A percentile compares a stretch with the other conserved stretches of the same genome.
Evolutionary conservation across 805 yeast species (phyloP).

Genomic region (Metschnikowia koreensis): DNA sequence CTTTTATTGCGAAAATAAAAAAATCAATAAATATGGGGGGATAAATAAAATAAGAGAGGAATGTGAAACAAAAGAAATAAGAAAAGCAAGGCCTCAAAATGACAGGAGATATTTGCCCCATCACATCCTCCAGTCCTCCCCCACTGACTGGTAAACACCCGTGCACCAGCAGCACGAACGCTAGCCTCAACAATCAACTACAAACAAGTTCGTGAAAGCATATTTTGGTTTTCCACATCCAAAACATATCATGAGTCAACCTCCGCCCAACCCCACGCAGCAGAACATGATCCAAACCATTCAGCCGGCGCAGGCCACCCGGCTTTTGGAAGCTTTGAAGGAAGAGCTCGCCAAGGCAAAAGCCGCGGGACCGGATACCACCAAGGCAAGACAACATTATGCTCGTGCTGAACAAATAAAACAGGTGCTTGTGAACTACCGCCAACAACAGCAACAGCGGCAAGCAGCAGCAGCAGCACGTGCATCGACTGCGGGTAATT

Average conservation of each 20-base stretch:
- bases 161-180: background rate
- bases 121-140: too few species aligned
- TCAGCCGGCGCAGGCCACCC: slow-evolving; percentile 54
- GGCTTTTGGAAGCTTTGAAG: slow-evolving; percentile 57
- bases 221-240: background rate
- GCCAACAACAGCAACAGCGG: slow-evolving; percentile 47
- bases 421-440: slow-evolving; percentile 55
- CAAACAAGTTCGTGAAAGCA: background rate
- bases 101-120: too few species aligned
- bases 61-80: too few species aligned
- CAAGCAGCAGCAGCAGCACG: slow-evolving; percentile 17
- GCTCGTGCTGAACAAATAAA: slow-evolving; percentile 63
- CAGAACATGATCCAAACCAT: slow-evolving; percentile 21
- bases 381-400: slow-evolving; percentile 59
- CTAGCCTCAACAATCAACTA: background rate
- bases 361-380: slow-evolving; percentile 47
- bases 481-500: slow-evolving; percentile 1
- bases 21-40: too few species aligned
- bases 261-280: slow-evolving; percentile 13
- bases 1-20: too few species aligned
- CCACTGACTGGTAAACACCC: background rate
- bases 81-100: too few species aligned
- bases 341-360: slow-evolving; percentile 59
- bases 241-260: slow-evolving; percentile 15
- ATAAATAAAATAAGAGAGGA: too few species aligned